Conservation (phyloP, 257 asterid genomes). For the Forsythia suspensa region DNA sequence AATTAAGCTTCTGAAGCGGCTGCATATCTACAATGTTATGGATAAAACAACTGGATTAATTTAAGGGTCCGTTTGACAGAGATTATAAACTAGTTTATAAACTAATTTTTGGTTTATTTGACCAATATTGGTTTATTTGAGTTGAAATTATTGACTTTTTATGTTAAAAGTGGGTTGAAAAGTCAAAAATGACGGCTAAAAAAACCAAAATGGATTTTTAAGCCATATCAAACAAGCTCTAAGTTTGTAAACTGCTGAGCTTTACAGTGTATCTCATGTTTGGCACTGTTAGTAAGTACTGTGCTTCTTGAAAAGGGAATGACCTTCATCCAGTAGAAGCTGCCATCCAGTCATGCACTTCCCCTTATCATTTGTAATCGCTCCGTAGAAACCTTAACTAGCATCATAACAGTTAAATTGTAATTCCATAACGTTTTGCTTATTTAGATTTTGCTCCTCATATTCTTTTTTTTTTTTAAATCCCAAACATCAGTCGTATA, state of each 20-base stretch:
- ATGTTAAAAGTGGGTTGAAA: too few relatives aligned
- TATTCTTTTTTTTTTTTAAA: neutral
- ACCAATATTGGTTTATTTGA: too few relatives aligned
- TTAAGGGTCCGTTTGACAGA: too few relatives aligned
- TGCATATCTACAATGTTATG: neutral
- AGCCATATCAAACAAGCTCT: too few relatives aligned
- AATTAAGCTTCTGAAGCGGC: neutral
- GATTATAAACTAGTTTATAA: too few relatives aligned
- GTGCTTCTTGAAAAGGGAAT: neutral
- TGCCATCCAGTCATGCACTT: neutral
- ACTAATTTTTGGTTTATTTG: too few relatives aligned
- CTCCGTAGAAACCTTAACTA: neutral
- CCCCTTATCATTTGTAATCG: neutral
- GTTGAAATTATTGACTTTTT: too few relatives aligned
- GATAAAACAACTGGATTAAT: neutral
- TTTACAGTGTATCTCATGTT: neutral
- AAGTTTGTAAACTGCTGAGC: neutral
- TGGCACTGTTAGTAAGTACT: neutral
- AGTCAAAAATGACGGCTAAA: too few relatives aligned
- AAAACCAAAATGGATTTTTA: too few relatives aligned
- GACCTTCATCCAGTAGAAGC: neutral
- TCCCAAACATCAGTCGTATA: neutral
- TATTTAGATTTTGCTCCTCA: neutral
- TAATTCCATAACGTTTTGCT: neutral
- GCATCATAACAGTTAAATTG: neutral